Evolutionary conservation across 176 grass and related monocot genomes (phyloP).

Genomic region (Eleusine indica): DNA sequence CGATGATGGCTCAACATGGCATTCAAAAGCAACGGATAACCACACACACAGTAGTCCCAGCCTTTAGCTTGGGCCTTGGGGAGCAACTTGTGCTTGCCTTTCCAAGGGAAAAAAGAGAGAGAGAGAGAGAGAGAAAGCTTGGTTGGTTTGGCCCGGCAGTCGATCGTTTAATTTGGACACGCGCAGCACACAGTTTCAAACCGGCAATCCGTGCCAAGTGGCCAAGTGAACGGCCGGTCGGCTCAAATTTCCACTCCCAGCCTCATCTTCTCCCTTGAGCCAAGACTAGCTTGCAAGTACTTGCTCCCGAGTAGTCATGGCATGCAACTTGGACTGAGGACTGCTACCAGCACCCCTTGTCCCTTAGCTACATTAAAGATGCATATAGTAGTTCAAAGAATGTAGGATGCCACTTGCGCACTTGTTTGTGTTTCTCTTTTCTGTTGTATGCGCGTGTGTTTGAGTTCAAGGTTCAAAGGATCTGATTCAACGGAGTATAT

Average conservation of each 20-base stretch:
- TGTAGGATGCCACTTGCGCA: slow-evolving; percentile 20
- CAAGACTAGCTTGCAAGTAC: neutral
- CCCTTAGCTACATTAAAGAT: slow-evolving; percentile 10
- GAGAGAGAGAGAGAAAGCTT: neutral
- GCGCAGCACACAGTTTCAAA: slow-evolving; percentile 24
- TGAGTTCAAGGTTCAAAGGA: slow-evolving; percentile 22
- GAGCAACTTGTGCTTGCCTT: slow-evolving; percentile 17
- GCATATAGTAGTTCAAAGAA: slow-evolving; percentile 29
- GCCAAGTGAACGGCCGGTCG: slow-evolving; percentile 7
- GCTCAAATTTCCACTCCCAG: neutral
- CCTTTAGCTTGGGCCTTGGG: neutral
- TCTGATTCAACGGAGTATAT: neutral
- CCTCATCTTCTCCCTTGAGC: neutral
- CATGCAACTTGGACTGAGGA: slow-evolving; percentile 8
- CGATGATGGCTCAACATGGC: neutral
- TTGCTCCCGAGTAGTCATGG: neutral
- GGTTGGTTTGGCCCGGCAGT: slow-evolving; percentile 23
- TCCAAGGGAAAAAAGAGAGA: neutral
- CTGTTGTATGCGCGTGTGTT: neutral
- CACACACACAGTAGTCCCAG: neutral
- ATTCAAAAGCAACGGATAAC: neutral
- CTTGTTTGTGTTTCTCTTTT: neutral
- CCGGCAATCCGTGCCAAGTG: slow-evolving; percentile 16
- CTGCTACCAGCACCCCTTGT: neutral
- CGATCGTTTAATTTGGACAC: neutral